Evolutionary conservation across 352 stramenopile genomes (phyloP).

Genomic region (Peronospora destructor): DNA sequence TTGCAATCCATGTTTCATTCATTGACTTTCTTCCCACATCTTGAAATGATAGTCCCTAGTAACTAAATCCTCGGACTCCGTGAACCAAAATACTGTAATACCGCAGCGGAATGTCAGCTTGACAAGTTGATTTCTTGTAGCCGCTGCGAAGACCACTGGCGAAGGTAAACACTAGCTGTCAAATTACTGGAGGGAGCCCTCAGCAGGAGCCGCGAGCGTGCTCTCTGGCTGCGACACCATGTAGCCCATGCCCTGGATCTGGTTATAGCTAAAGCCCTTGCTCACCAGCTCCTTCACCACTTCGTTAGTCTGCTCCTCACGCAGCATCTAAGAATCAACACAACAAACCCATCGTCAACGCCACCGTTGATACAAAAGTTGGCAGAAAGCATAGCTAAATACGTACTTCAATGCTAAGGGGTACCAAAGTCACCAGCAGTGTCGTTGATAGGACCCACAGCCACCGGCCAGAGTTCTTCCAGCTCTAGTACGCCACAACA

Average conservation of each 20-base stretch:
- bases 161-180: constrained; percentile 7
- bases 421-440: constrained; percentile 78
- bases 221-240: constrained; percentile 58
- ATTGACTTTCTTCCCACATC: constrained; percentile 6
- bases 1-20: constrained; percentile 20
- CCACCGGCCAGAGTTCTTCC: constrained; percentile 54
- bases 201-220: constrained; percentile 39
- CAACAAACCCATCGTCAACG: constrained; percentile 3
- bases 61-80: not conserved
- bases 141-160: constrained; percentile 1
- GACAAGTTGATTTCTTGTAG: not conserved
- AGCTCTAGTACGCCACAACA: constrained; percentile 32
- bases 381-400: not conserved
- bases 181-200: constrained; percentile 44
- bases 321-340: constrained; percentile 42
- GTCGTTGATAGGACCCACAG: constrained; percentile 80
- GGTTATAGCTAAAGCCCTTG: constrained; percentile 79
- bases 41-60: constrained; percentile 7
- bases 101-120: constrained; percentile 20
- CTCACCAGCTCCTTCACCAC: constrained; percentile 72
- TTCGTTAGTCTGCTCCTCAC: constrained; percentile 80
- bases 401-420: constrained; percentile 78
- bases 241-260: constrained; percentile 85
- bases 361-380: not conserved
- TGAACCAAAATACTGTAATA: constrained; percentile 1